phyloP scores from a whole-genome alignment of 345 rosid species.

The Iberis pinnata region DNA sequence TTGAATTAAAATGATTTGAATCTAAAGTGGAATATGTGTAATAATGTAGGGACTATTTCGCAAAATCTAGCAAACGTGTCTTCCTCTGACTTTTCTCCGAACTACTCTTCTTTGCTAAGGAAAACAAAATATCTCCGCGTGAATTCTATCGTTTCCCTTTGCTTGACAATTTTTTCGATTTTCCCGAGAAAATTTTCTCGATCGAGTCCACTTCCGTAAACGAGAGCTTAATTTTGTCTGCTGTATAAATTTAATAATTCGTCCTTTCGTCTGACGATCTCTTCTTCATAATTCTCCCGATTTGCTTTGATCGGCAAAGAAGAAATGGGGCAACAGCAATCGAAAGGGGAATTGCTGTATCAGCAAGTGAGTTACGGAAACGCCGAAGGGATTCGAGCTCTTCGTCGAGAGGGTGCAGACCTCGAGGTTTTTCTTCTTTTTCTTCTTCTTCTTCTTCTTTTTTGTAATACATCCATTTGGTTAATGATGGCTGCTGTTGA shows the following conservation, averaged over 20 bases:
- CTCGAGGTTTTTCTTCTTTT: slow-evolving; percentile 61
- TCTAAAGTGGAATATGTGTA: too few species aligned
- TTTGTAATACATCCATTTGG: not conserved
- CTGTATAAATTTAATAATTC: not conserved
- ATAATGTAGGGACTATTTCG: too few species aligned
- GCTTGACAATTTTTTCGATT: not conserved
- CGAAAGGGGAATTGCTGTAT: slow-evolving; percentile 77
- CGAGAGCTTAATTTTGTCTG: not conserved
- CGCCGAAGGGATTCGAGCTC: slow-evolving; percentile 69
- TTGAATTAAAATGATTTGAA: too few species aligned
- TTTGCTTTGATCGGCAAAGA: not conserved
- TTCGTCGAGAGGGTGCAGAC: slow-evolving; percentile 68
- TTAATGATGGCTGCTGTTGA: not conserved
- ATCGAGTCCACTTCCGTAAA: slow-evolving; percentile 2
- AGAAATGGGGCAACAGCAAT: slow-evolving; percentile 86
- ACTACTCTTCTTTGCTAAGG: slow-evolving; percentile 15
- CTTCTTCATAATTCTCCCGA: not conserved
- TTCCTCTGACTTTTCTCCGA: too few species aligned
- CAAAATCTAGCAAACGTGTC: too few species aligned
- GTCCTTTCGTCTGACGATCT: not conserved
- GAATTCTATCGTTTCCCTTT: not conserved
- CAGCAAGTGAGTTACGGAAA: slow-evolving; percentile 78
- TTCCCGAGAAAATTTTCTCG: slow-evolving; percentile 2
- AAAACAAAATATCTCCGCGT: not conserved
- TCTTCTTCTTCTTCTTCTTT: not conserved